Evolutionary conservation across 2,329 filamentous ascomycete species (phyloP).

Genomic region (Aspergillus luchuensis): DNA sequence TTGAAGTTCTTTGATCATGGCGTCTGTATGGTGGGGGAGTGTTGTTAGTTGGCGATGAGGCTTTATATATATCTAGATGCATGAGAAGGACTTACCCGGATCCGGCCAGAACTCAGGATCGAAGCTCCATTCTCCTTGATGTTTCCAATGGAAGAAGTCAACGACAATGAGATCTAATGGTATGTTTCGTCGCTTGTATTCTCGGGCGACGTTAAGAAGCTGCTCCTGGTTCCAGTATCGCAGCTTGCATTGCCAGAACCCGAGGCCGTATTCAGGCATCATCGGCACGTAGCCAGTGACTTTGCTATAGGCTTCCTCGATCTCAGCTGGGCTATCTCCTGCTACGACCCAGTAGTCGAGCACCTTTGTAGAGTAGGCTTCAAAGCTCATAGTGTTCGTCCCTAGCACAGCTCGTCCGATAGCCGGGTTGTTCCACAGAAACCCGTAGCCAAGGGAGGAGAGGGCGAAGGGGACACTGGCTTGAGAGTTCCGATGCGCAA

Average conservation of each 20-base stretch:
- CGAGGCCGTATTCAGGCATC: slow-evolving; percentile 70
- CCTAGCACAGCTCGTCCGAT: slow-evolving; percentile 64
- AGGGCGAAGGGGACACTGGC: slow-evolving; percentile 65
- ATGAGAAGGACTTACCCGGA: slow-evolving; percentile 46
- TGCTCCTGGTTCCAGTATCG: slow-evolving; percentile 68
- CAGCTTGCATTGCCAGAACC: slow-evolving; percentile 70
- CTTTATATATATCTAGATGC: not conserved
- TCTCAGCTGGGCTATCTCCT: slow-evolving; percentile 57
- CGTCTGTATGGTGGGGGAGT: slow-evolving; percentile 40
- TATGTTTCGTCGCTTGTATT: slow-evolving; percentile 58
- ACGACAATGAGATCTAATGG: slow-evolving; percentile 67
- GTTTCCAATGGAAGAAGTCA: slow-evolving; percentile 69
- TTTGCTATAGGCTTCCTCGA: slow-evolving; percentile 58
- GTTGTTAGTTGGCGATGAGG: not conserved
- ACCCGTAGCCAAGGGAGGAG: slow-evolving; percentile 62
- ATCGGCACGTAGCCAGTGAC: slow-evolving; percentile 63
- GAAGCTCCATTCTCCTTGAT: slow-evolving; percentile 69
- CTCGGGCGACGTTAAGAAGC: slow-evolving; percentile 60
- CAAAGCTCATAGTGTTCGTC: slow-evolving; percentile 63
- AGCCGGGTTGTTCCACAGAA: slow-evolving; percentile 68
- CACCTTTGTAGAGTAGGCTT: slow-evolving; percentile 58
- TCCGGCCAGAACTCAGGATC: slow-evolving; percentile 67
- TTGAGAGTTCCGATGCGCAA: slow-evolving; percentile 68
- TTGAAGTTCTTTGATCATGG: slow-evolving; percentile 65
- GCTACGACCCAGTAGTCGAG: slow-evolving; percentile 68